Evolutionary conservation across 495 filamentous ascomycete species (phyloP), one percentile per base, ranked within the genome.

Genomic region (Daldinia bambusicola): DNA sequence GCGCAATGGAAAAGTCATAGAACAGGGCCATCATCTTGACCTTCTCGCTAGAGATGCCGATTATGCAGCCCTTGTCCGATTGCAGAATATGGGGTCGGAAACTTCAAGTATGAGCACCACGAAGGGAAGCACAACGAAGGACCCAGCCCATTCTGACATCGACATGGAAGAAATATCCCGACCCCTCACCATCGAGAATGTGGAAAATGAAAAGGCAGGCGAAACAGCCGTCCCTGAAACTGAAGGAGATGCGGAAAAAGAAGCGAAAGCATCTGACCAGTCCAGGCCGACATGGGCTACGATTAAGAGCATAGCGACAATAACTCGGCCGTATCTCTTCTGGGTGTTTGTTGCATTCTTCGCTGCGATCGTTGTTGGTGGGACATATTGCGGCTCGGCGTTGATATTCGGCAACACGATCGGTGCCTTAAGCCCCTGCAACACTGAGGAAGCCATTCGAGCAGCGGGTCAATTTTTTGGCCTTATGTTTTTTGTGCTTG

Each of bases 401-500:
- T 57, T 86, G 16, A 78, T 87, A n/a, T 87, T 87, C 38, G 85
- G 85, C 37, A 82, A 85, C 66, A 80, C 82, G 4, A 80, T 87
- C 50, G 63, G 72, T 10, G 64, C 71, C 8, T 55, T 79, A 4
- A 77, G 74, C 43, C 74, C 77, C 12, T 79, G 77, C 62, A 76
- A 79, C 45, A 52, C 73, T 9, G 73, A 67, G 77, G 83, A 65
- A 16, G 67, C 80, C 12, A 78, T 76, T n/a, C 58, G 70, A 56
- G 67, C 72, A 31, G 80, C 79, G 6, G 70, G 83, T 30, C 82
- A 81, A 14, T 81, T 87, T 64, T 88, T 82, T 61, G 82, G 81
- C 16, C 74, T 87, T 0, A 81, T 87, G 69, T 88, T 88, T 72
- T 87, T 88, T 51, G 72, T 84, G 7, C 76, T 89, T 5, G 80